Evolutionary conservation across 2,329 filamentous ascomycete species (phyloP).

Genomic region (Fusarium drepaniforme): DNA sequence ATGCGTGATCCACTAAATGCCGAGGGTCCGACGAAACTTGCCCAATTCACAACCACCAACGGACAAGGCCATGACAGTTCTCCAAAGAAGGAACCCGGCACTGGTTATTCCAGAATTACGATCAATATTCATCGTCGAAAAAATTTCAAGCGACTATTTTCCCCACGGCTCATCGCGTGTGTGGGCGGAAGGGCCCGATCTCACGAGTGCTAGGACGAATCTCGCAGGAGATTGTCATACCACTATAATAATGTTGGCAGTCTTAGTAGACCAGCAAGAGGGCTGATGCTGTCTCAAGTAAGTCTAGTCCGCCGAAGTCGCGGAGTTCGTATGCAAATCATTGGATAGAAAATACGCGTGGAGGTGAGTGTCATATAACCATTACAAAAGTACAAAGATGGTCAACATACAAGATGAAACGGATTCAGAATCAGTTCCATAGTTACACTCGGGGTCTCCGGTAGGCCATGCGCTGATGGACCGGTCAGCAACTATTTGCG

Average conservation of each 20-base stretch:
- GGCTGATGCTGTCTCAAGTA: too few species aligned
- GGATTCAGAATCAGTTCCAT: neutral
- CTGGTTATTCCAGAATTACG: neutral
- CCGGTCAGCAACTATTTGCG: neutral
- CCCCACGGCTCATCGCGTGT: too few species aligned
- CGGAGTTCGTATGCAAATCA: neutral
- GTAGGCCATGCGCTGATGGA: neutral
- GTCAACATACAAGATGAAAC: neutral
- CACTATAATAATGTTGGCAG: too few species aligned
- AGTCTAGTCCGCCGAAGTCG: neutral
- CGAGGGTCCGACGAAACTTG: neutral
- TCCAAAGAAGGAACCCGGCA: neutral
- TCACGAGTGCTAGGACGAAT: too few species aligned
- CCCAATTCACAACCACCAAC: neutral
- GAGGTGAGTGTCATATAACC: neutral
- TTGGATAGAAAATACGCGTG: neutral
- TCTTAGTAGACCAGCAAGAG: too few species aligned
- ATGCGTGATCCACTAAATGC: neutral
- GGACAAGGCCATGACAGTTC: neutral
- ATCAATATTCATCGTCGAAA: neutral
- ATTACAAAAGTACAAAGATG: neutral
- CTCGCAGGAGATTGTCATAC: too few species aligned
- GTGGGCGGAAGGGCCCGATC: too few species aligned
- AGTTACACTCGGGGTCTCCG: neutral
- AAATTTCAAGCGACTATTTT: too few species aligned